Base-by-base conservation (phyloP, 2,329 filamentous ascomycete species). In the Lachnellula occidentalis region DNA sequence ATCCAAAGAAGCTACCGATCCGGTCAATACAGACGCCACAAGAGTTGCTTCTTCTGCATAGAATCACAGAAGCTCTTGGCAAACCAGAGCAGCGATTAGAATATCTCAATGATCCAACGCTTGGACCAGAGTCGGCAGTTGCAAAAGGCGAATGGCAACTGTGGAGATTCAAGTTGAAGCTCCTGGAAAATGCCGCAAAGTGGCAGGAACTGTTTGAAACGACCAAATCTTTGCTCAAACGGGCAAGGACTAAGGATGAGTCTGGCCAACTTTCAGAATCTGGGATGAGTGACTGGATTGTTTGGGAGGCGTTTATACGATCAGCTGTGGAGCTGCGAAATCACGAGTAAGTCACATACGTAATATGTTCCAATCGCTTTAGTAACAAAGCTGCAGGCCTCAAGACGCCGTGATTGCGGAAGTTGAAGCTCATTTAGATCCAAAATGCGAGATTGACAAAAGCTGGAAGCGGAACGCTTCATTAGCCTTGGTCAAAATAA, bases 91-190 rank as follows among this genome's bases (percentile, higher is more conserved):
- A 66, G 43, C 58, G 57, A 22, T 52, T 69, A 15, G 61, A 64
- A 5, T 67, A 65, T 56, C 56, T 68, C 7, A 54, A 62, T 21
- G 63, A 69, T 54, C 53, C 56, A 27, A 54, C 62, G 36, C 58
- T 70, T 43, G 68, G 68, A 27, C 63, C 66, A n/a, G 63, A 66
- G 42, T 70, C 68, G 34, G 48, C 50, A 19, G 53, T 67, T 39
- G 66, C 68, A 5, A 70, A 70, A 51, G 65, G 67, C 8, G 67
- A 69, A 36, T 70, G 67, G 68, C 59, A 65, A 42, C 52, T 70
- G 21, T 68, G 66, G 64, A 66, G 62, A 51, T 56, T 65, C 17
- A 67, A 64, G 45, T 50, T 70, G 36, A 57, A 58, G 43, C 50
- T 66, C 6, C 51, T 69, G 51, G 56, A 61, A 49, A 45, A 60